Evolutionary conservation across 2,329 filamentous ascomycete species (phyloP).

Genomic region (Cadophora sp.): DNA sequence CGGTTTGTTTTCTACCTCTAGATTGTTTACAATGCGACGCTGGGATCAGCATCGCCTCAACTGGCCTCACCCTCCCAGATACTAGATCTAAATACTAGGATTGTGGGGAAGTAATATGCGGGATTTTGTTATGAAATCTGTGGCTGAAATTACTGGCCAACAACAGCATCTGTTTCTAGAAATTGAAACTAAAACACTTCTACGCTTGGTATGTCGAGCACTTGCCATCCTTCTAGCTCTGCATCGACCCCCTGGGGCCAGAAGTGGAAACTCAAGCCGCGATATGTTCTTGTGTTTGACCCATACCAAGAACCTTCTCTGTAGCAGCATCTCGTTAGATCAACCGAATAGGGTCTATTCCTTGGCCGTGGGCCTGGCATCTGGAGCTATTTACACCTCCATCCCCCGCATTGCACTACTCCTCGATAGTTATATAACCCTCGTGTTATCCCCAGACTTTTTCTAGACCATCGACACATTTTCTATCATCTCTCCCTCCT

Average conservation of each 20-base stretch:
- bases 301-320: slow-evolving; percentile 2
- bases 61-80: neutral
- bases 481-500: neutral
- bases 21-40: neutral
- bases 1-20: slow-evolving; percentile 10
- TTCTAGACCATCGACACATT: neutral
- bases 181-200: neutral
- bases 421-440: slow-evolving; percentile 12
- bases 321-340: neutral
- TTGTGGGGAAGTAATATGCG: neutral
- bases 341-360: neutral
- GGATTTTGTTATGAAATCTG: neutral
- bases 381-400: neutral
- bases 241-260: neutral
- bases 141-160: neutral
- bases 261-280: neutral
- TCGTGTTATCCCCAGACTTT: slow-evolving; percentile 6
- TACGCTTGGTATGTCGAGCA: neutral
- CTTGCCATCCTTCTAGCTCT: neutral
- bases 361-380: neutral
- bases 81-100: neutral
- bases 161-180: neutral
- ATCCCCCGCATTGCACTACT: slow-evolving; percentile 5
- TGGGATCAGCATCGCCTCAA: neutral
- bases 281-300: neutral